Percentiles rank a stretch among this genome's conserved stretches.
These are phyloP conservation scores for Ganoderma sinense DNA, from an alignment of 1,284 basidiomycete species.

Conservation along the genomic window DNA sequence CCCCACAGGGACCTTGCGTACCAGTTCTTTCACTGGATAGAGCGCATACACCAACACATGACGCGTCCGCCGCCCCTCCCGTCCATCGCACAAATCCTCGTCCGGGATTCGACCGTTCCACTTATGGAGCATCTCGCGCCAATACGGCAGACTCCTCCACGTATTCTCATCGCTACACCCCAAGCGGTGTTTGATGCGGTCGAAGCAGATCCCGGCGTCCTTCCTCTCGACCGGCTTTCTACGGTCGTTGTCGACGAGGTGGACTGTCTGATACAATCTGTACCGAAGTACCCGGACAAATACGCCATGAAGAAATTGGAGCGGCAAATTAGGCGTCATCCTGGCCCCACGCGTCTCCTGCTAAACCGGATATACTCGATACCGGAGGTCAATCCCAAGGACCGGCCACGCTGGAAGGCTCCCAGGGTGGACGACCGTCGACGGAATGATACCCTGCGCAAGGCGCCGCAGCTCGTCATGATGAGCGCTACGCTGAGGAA, in stretches of 20 bases:
- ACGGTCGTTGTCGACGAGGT: constrained; percentile 78
- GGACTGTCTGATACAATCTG: constrained; percentile 69
- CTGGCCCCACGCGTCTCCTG: constrained; percentile 64
- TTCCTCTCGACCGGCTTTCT: constrained; percentile 56
- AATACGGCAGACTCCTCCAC: constrained; percentile 58
- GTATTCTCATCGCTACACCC: constrained; percentile 76
- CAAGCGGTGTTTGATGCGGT: constrained; percentile 68
- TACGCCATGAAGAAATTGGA: constrained; percentile 45
- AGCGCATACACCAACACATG: constrained; percentile 52
- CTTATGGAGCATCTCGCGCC: constrained; percentile 43
- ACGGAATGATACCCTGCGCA: constrained; percentile 1
- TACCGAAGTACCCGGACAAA: constrained; percentile 43
- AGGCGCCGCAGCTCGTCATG: constrained; percentile 64
- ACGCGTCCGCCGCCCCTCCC: constrained; percentile 37
- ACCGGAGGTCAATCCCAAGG: background rate
- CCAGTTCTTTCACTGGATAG: constrained; percentile 74
- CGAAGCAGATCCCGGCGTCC: constrained; percentile 47
- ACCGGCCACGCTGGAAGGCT: constrained; percentile 4
- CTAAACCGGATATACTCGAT: constrained; percentile 60
- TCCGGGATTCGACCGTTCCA: constrained; percentile 52
- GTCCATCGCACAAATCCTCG: constrained; percentile 65
- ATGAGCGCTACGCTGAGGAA: constrained; percentile 73
- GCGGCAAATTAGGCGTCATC: constrained; percentile 56
- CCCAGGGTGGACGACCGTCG: background rate
- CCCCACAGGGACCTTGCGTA: constrained; percentile 79